Percentiles rank a stretch among this genome's conserved stretches.
Conservation (phyloP, 208 protist species). For the Leishmania lainsoni region DNA sequence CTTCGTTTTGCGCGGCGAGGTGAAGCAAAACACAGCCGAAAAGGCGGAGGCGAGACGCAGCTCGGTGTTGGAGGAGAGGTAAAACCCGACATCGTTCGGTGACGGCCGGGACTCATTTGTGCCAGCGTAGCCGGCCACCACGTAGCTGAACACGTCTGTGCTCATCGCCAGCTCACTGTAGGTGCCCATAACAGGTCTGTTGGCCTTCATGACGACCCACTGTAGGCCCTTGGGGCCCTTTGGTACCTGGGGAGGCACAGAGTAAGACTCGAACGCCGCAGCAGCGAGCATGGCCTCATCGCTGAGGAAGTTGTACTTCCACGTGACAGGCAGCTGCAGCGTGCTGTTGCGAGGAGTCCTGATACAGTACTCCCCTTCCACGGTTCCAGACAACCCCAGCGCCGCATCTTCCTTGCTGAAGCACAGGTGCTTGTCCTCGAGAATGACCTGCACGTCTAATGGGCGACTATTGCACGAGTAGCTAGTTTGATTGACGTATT, state of each 20-base stretch:
- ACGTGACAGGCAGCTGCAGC: conserved; percentile 10
- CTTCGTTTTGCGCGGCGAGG: conserved; percentile 16
- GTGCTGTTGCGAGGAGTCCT: conserved; percentile 12
- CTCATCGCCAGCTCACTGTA: conserved; percentile 21
- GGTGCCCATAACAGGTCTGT: not conserved
- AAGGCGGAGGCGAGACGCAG: conserved; percentile 16
- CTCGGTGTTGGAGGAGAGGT: not conserved
- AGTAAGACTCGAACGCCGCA: not conserved
- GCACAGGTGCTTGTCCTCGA: conserved; percentile 38
- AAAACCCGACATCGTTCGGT: conserved; percentile 11
- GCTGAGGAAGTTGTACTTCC: conserved; percentile 12
- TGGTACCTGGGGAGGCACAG: conserved; percentile 2
- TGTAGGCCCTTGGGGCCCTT: not conserved
- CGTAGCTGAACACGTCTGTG: conserved; percentile 21
- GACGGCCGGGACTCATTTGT: not conserved
- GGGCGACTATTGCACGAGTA: conserved; percentile 20
- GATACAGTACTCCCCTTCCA: conserved; percentile 32
- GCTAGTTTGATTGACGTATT: not conserved
- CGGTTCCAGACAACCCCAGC: conserved; percentile 35
- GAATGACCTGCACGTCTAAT: conserved; percentile 31
- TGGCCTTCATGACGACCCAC: conserved; percentile 16
- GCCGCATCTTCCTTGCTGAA: conserved; percentile 26
- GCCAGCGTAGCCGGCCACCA: conserved; percentile 10
- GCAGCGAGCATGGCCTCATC: conserved; percentile 10
- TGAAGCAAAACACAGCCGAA: conserved; percentile 34